phyloP scores from a whole-genome alignment of 2,329 filamentous ascomycete genomes.

The Coniochaeta sp. region DNA sequence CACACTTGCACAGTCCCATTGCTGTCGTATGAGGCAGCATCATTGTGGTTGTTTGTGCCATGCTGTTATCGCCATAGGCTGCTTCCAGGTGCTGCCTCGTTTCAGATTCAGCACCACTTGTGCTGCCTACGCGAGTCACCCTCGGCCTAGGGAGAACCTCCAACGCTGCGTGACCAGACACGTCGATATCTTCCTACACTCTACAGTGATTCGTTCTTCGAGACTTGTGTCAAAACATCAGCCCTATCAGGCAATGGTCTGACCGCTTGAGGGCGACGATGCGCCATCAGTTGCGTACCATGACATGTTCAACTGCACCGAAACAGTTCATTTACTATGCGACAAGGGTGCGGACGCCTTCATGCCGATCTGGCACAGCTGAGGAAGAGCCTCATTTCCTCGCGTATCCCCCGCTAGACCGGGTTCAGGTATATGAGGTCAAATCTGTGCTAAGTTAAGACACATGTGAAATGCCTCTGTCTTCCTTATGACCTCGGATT shows the following conservation, averaged over 20 bases:
- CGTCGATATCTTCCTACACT: neutral
- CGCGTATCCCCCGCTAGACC: neutral
- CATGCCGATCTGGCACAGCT: conserved; percentile 1
- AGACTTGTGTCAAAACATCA: neutral
- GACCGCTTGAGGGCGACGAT: neutral
- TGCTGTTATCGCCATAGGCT: neutral
- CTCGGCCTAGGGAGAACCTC: neutral
- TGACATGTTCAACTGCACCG: conserved; percentile 1
- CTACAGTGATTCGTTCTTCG: neutral
- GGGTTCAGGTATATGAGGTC: neutral
- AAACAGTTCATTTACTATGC: neutral
- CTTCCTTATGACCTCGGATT: neutral
- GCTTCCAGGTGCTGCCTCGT: neutral
- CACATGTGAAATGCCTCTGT: neutral
- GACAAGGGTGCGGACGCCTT: neutral
- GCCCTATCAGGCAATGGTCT: neutral
- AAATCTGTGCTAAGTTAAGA: neutral
- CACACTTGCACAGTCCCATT: neutral
- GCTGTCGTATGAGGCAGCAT: neutral
- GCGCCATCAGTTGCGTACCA: neutral
- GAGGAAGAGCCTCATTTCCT: neutral
- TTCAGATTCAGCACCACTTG: neutral
- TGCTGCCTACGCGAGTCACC: neutral
- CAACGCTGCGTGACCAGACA: neutral
- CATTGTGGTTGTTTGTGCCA: neutral